Base-by-base conservation (phyloP, 2,329 filamentous ascomycete species). In the Penicillium griseofulvum region DNA sequence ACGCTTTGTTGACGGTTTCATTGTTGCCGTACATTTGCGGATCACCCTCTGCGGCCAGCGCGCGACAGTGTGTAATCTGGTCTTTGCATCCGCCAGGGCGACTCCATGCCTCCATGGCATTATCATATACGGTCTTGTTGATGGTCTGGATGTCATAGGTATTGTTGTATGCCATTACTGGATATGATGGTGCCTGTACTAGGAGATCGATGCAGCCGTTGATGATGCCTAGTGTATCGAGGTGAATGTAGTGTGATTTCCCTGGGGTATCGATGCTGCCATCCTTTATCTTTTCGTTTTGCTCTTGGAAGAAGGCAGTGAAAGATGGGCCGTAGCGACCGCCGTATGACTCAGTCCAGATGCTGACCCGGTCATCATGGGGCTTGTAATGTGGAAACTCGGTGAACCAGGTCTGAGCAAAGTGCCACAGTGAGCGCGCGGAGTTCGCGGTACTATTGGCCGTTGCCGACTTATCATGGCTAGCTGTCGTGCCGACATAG, bases 341-440 rank as follows among this genome's bases (percentile, higher is more conserved):
- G 28, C 77, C 77, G 41, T 77, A 78, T 8, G 76, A 77, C 60
- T 78, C 75, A 1, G 74, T 77, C 73, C 74, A 78, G 46, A 78
- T 70, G 55, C 74, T 75, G 38, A 78, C 69, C 16, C 71, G 70
- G 43, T 84, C 80, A 56, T 86, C 80, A 41, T 81, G 80, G 3
- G 80, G 80, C 66, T 82, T 78, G 65, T 88, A 87, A 29, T 79
- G 77, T 0, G 84, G 85, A 55, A 89, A 89, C 29, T 83, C 80
- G 5, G 81, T 76, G 52, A 85, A 83, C 77, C 86, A 89, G 1
- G 79, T 78, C 65, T 86, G 83, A 0, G 81, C 77, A 68, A 85
- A 84, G 62, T 82, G 77, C 83, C 83, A 85, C 5, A 84, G 70
- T 9, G 80, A 78, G 57, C 78, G 75, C n/a, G 81, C 82, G 28